These are phyloP conservation scores for Eucalyptus decipiens DNA, from an alignment of 345 rosid species.

Conservation along the genomic window DNA sequence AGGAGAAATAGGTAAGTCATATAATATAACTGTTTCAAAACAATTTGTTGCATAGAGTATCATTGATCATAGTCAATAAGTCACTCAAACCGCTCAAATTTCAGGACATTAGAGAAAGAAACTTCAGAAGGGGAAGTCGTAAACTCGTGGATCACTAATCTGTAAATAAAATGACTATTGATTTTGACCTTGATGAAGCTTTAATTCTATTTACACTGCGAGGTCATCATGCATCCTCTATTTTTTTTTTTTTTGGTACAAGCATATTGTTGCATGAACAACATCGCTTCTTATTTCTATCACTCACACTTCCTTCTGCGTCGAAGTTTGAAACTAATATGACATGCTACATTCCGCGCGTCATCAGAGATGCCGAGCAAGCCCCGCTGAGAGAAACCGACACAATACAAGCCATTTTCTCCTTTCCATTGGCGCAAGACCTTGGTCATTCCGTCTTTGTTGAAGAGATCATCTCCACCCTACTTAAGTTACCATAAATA, in stretches of 20 bases:
- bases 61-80: not conserved
- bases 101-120: not conserved
- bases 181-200: too few relatives aligned
- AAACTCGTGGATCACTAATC: too few relatives aligned
- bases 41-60: not conserved
- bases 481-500: not conserved
- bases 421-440: conserved; percentile 42
- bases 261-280: too few relatives aligned
- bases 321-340: not conserved
- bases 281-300: too few relatives aligned
- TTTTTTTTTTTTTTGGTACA: too few relatives aligned
- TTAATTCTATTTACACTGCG: too few relatives aligned
- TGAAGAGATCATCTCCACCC: conserved; percentile 22
- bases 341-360: conserved; percentile 26
- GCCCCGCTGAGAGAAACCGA: conserved; percentile 9
- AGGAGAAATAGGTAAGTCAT: not conserved
- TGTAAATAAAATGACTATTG: too few relatives aligned
- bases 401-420: not conserved
- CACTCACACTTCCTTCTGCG: too few relatives aligned
- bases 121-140: not conserved
- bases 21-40: not conserved
- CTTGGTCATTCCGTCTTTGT: conserved; percentile 31
- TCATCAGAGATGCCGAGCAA: conserved; percentile 27
- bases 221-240: too few relatives aligned
- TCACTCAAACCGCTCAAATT: not conserved